phyloP scores from a whole-genome alignment of 1,284 basidiomycete genomes.

The Lignosus rhinocerotis region DNA sequence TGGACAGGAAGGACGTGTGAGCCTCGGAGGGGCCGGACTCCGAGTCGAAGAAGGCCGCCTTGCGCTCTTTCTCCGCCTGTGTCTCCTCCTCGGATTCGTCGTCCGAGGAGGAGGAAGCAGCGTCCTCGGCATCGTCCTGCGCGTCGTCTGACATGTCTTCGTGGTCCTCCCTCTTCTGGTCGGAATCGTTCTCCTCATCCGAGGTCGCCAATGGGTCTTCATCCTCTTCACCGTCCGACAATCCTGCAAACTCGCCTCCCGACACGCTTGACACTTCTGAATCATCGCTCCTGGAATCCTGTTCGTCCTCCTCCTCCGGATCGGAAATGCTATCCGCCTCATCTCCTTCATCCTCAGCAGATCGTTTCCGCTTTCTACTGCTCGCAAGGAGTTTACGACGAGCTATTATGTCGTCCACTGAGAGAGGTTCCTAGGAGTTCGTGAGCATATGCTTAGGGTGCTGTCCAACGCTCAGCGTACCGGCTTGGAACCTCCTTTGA shows the following conservation, averaged over 20 bases:
- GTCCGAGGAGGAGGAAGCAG: constrained; percentile 40
- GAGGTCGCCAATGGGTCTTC: constrained; percentile 51
- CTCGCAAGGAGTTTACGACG: constrained; percentile 51
- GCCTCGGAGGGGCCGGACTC: constrained; percentile 47
- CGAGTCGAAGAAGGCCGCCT: constrained; percentile 83
- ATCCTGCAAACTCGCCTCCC: constrained; percentile 36
- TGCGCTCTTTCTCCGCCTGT: constrained; percentile 73
- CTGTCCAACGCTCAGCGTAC: constrained; percentile 43
- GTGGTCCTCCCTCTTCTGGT: constrained; percentile 40
- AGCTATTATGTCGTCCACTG: constrained; percentile 91
- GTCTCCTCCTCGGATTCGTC: constrained; percentile 67
- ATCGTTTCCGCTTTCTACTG: constrained; percentile 60
- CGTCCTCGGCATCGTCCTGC: constrained; percentile 36
- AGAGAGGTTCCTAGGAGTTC: constrained; percentile 65
- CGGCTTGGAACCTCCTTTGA: constrained; percentile 63
- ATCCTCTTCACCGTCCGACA: constrained; percentile 40
- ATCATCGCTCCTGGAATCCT: constrained; percentile 22
- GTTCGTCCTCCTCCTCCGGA: constrained; percentile 34
- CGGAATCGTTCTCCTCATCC: constrained; percentile 38
- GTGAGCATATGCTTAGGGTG: constrained; percentile 9
- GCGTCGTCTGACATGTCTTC: constrained; percentile 42
- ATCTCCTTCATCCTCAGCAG: constrained; percentile 33
- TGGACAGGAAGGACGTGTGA: constrained; percentile 76
- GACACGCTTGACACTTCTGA: constrained; percentile 43
- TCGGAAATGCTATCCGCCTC: constrained; percentile 42